Conservation (phyloP, 257 asterid species). For the Solanum etuberosum region DNA sequence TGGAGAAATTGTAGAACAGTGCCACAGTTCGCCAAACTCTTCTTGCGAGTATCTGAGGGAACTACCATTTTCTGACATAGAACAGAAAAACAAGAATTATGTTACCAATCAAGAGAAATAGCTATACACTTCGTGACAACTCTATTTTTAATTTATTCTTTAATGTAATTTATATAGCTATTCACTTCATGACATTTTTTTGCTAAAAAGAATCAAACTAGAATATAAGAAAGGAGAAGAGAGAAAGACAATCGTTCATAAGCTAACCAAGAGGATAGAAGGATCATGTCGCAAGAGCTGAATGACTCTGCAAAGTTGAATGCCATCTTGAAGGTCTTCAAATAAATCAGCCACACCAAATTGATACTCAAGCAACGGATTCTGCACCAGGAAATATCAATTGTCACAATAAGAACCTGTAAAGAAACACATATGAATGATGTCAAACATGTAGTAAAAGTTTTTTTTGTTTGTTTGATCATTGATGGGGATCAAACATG, state of each 20-base stretch:
- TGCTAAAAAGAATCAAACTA: background rate
- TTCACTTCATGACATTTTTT: background rate
- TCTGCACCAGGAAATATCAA: conserved; percentile 31
- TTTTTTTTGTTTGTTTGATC: background rate
- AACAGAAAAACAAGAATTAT: conserved; percentile 4
- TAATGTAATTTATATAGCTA: background rate
- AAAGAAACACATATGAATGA: background rate
- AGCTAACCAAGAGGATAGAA: conserved; percentile 69
- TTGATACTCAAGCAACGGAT: conserved; percentile 58
- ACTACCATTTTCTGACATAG: conserved; percentile 65
- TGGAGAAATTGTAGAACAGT: conserved; percentile 64
- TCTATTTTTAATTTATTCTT: background rate
- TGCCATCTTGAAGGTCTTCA: conserved; percentile 78
- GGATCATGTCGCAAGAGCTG: conserved; percentile 68
- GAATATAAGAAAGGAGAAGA: background rate
- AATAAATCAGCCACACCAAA: conserved; percentile 62
- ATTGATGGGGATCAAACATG: background rate
- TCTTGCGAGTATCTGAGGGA: conserved; percentile 78
- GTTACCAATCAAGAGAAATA: background rate
- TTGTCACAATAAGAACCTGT: background rate
- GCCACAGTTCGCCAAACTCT: conserved; percentile 63
- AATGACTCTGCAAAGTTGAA: conserved; percentile 75
- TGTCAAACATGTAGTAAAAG: background rate
- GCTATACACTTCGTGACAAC: background rate
- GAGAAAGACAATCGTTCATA: background rate